Percentiles rank a stretch among this genome's conserved stretches.
Conservation (phyloP, 2,329 filamentous ascomycete species). For the Nemania sp. region DNA sequence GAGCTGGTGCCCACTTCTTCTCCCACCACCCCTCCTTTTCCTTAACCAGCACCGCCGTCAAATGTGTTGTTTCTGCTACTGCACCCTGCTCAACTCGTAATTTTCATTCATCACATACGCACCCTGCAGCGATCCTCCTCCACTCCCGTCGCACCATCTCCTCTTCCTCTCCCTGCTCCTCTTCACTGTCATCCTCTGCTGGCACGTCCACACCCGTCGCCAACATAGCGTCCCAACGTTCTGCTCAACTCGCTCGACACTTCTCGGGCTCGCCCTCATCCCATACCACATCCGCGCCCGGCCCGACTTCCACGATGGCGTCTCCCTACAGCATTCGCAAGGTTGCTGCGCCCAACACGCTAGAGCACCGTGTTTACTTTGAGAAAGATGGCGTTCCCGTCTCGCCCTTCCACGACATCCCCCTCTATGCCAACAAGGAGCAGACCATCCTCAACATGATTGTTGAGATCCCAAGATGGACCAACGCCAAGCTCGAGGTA, state of each 20-base stretch:
- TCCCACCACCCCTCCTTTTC: slow-evolving; percentile 31
- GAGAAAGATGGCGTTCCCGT: slow-evolving; percentile 96
- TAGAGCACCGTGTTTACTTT: slow-evolving; percentile 97
- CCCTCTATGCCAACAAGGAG: slow-evolving; percentile 96
- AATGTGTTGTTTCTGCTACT: slow-evolving; percentile 1
- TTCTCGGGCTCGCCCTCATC: slow-evolving; percentile 56
- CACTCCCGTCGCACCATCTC: slow-evolving; percentile 26
- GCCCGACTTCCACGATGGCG: slow-evolving; percentile 63
- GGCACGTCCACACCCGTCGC: slow-evolving; percentile 27
- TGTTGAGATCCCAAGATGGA: slow-evolving; percentile 99
- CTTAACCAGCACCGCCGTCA: slow-evolving; percentile 20
- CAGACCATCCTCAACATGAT: slow-evolving; percentile 98
- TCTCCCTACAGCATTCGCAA: slow-evolving; percentile 83
- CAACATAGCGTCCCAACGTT: slow-evolving; percentile 64
- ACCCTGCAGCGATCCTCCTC: slow-evolving; percentile 36
- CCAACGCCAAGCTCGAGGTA: slow-evolving; percentile 99
- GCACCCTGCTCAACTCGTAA: slow-evolving; percentile 33
- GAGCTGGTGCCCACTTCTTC: slow-evolving; percentile 13
- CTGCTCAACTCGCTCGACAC: slow-evolving; percentile 67
- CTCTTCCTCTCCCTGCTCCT: slow-evolving; percentile 9
- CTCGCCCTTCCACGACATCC: slow-evolving; percentile 98
- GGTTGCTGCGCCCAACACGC: slow-evolving; percentile 88
- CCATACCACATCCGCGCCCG: slow-evolving; percentile 38
- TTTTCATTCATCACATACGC: slow-evolving; percentile 41
- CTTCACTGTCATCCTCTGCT: slow-evolving; percentile 29